Percentiles rank a stretch among this genome's conserved stretches.
Evolutionary conservation across 148 eudicot genomes (phyloP).

Genomic region (Chenopodium suecicum): DNA sequence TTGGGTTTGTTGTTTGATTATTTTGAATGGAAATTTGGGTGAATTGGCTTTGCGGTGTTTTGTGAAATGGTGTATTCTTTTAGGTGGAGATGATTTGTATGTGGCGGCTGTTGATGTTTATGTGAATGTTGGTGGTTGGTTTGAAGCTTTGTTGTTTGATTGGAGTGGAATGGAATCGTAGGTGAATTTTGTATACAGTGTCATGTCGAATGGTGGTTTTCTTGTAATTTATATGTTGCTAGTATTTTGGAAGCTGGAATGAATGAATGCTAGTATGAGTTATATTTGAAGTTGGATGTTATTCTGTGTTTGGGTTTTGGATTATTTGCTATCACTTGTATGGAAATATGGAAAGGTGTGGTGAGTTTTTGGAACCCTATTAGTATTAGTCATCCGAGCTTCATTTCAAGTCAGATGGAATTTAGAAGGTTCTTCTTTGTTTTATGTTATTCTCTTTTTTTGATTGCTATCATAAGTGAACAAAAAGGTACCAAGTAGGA

Average conservation of each 20-base stretch:
- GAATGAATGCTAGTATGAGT: background rate
- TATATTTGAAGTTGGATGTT: background rate
- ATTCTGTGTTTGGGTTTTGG: background rate
- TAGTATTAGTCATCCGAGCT: background rate
- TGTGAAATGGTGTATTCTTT: background rate
- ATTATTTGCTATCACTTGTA: background rate
- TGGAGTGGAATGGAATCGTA: background rate
- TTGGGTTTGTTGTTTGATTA: background rate
- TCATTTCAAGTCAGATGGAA: background rate
- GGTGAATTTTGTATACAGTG: background rate
- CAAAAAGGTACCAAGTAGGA: no score
- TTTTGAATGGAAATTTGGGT: background rate
- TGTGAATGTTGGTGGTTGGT: background rate
- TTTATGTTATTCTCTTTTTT: no score
- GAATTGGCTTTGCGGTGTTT: background rate
- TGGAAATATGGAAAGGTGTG: background rate
- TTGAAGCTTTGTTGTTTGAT: background rate
- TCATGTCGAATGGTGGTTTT: background rate
- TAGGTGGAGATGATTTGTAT: background rate
- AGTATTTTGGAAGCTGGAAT: background rate
- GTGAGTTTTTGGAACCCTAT: background rate
- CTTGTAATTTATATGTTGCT: background rate
- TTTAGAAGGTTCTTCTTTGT: background rate
- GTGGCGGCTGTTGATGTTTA: background rate
- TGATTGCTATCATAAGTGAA: no score